Base-by-base conservation (phyloP, 208 protist genomes). In the Trichomonas vaginalis region DNA sequence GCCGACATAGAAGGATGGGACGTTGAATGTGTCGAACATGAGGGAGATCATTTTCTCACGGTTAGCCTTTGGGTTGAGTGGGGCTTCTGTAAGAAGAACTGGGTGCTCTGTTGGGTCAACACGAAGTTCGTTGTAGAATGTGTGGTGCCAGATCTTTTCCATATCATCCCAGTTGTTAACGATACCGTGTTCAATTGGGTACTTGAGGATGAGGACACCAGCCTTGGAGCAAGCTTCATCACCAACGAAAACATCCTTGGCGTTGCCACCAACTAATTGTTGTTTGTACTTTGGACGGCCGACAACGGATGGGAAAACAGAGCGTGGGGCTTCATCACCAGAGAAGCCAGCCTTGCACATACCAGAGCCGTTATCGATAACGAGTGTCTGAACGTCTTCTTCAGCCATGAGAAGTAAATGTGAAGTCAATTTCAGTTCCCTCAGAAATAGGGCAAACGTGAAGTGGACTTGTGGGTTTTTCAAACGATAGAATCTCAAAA, bases 241-340 rank as follows among this genome's bases (percentile, higher is more conserved):
- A n/a, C n/a, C n/a, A n/a, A n/a, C n/a, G n/a, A n/a, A n/a, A n/a
- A n/a, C n/a, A n/a, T n/a, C n/a, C n/a, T n/a, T n/a, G n/a, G n/a
- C n/a, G n/a, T n/a, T n/a, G n/a, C n/a, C n/a, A n/a, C n/a, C n/a
- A n/a, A n/a, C n/a, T n/a, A n/a, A n/a, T n/a, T n/a, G n/a, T n/a
- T n/a, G n/a, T n/a, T n/a, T n/a, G n/a, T n/a, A n/a, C n/a, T n/a
- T n/a, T n/a, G n/a, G n/a, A n/a, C n/a, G n/a, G n/a, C n/a, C n/a
- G n/a, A n/a, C n/a, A n/a, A n/a, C n/a, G n/a, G n/a, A n/a, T n/a
- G n/a, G n/a, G n/a, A n/a, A n/a, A n/a, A n/a, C n/a, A n/a, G n/a
- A n/a, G n/a, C n/a, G n/a, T n/a, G n/a, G n/a, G n/a, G n/a, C 95
- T 99, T 98, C 98, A 96, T 99, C 98, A 45, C 98, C 98, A 35